These are phyloP conservation scores for Stereum hirsutum DNA, from an alignment of 1,284 basidiomycete genomes.

Conservation along the genomic window DNA sequence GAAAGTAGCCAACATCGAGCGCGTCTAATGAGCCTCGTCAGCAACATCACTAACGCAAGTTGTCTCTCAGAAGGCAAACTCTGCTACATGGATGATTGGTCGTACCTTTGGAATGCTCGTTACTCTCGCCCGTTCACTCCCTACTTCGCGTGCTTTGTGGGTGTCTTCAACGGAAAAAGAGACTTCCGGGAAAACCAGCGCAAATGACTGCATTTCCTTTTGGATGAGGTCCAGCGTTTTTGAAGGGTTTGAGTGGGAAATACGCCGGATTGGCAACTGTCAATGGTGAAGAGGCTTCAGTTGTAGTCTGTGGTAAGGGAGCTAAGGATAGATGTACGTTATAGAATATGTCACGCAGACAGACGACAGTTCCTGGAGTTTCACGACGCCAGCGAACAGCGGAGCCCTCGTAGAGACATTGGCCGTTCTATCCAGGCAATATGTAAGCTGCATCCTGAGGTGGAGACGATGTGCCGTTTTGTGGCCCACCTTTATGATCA, in stretches of 20 bases:
- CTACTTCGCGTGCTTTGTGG: conserved; percentile 24
- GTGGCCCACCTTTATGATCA: conserved; percentile 61
- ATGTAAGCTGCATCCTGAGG: conserved; percentile 3
- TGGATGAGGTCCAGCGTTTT: conserved; percentile 59
- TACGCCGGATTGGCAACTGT: conserved; percentile 72
- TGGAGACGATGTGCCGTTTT: background rate
- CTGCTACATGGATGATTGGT: background rate
- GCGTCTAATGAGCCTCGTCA: conserved; percentile 35
- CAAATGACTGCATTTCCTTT: conserved; percentile 61
- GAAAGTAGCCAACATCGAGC: conserved; percentile 54
- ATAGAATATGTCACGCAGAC: conserved; percentile 79
- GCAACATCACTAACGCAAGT: too few species aligned
- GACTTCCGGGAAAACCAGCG: conserved; percentile 63
- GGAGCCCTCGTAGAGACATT: conserved; percentile 60
- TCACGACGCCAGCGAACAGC: conserved; percentile 67
- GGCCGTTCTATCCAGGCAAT: conserved; percentile 39
- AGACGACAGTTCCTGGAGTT: conserved; percentile 67
- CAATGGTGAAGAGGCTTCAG: conserved; percentile 2
- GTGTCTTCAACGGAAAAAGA: conserved; percentile 62
- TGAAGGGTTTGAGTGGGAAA: conserved; percentile 48
- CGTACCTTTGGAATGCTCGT: conserved; percentile 59
- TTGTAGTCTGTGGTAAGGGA: conserved; percentile 5
- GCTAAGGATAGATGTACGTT: conserved; percentile 41
- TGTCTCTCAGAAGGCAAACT: background rate
- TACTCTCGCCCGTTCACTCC: conserved; percentile 30